Evolutionary conservation across 1,139 yeast genomes (phyloP), one percentile per base, ranked within the genome.

Genomic region (Suhomyces kunorum): DNA sequence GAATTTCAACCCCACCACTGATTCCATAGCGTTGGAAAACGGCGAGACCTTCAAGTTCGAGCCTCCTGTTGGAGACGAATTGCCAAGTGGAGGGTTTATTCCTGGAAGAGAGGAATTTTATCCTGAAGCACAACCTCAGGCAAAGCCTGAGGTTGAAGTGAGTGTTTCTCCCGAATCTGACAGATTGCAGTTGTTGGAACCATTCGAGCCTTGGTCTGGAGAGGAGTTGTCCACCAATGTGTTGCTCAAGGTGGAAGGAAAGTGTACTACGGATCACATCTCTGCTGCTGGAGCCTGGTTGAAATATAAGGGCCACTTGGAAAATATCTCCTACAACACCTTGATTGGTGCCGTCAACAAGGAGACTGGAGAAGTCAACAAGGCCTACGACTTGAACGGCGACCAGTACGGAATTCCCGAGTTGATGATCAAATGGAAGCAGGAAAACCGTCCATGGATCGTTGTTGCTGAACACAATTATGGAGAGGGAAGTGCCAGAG

Each of bases 201-300:
- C 98, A 20, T 92, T 94, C 61, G 66, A 75, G 34, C 78, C 95
- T 19, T 92, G 96, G 89, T 70, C 81, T 45, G 94, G 95, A 43
- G 66, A 87, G 61, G 98, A 92, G 63, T 66, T 90, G 50, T 71
- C 78, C 47, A 78, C 90, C 28, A 80, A 80, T 39, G 87, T 92
- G 2, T 68, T 90, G 45, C 67, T 92, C 58, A 92, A 90, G 69
- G 97, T 90, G 38, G 90, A 88, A 69, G 98, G 98, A 49, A 92
- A 92, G 68, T 90, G 98, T 74, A 92, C 98, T 33, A 92, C 98
- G 29, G 98, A 92, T 66, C 98, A 92, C 61, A 92, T 92, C 54
- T 89, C 97, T 19, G 98, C 98, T 30, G 98, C 98, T 26, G 98
- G 98, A 59, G 94, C 84, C n/a, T 92, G 98, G 98, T 79, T 92